Conservation (phyloP, 164 flowering plant species). For the Kingdonia uniflora region DNA sequence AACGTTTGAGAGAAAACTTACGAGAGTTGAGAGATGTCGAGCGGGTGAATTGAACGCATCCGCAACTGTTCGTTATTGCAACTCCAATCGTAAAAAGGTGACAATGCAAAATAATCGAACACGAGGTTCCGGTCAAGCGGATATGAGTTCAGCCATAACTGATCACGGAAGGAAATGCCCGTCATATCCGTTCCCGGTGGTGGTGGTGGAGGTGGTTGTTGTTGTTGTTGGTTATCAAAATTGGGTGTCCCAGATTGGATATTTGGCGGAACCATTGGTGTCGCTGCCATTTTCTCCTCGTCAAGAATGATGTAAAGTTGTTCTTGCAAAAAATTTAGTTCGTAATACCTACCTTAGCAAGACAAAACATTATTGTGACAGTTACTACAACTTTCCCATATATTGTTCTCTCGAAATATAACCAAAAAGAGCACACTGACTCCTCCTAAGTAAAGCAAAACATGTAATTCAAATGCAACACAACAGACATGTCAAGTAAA, state of each 20-base stretch:
- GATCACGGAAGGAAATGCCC: conserved; percentile 90
- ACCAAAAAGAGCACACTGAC: too few species aligned
- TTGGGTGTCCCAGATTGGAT: conserved; percentile 17
- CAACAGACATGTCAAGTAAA: too few species aligned
- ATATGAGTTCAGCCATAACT: conserved; percentile 85
- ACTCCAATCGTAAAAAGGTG: conserved; percentile 80
- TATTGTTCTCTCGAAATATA: too few species aligned
- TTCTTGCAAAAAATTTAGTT: too few species aligned
- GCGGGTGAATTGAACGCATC: conserved; percentile 75
- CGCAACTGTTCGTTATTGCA: conserved; percentile 92
- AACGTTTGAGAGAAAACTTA: conserved; percentile 19
- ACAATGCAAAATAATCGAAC: conserved; percentile 93
- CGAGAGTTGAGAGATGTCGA: conserved; percentile 87
- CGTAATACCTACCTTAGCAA: too few species aligned
- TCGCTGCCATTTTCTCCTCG: conserved; percentile 24
- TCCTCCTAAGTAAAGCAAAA: too few species aligned
- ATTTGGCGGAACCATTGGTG: conserved; percentile 28
- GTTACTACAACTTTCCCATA: too few species aligned
- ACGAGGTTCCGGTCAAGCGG: conserved; percentile 87
- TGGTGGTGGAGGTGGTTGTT: conserved; percentile 25
- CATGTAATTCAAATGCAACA: too few species aligned
- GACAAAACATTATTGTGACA: too few species aligned
- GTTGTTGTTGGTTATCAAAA: conserved; percentile 23
- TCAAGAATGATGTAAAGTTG: too few species aligned
- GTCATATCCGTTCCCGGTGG: conserved; percentile 97